Conservation (phyloP, 75 land plant genomes). For the Isoetes taiwanensis region DNA sequence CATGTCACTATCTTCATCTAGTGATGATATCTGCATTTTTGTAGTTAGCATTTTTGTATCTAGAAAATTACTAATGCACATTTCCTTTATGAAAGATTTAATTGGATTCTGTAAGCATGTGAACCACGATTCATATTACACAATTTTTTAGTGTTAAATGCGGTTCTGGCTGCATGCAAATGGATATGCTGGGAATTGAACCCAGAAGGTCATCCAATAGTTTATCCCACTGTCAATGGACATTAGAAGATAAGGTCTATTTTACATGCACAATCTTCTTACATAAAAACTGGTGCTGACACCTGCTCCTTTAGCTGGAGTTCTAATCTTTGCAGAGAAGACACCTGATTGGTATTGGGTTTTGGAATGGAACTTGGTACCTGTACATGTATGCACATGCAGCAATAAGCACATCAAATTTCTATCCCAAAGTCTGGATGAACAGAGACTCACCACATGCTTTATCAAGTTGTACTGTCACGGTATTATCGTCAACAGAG, state of each 20-base stretch:
- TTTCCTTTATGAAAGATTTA: not conserved
- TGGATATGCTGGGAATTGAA: not conserved
- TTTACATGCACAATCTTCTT: not conserved
- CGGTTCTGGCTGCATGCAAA: too few species aligned
- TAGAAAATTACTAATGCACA: not conserved
- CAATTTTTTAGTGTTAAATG: too few species aligned
- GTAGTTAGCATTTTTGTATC: not conserved
- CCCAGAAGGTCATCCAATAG: not conserved
- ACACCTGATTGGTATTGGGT: conserved; percentile 12
- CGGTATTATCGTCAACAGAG: not conserved
- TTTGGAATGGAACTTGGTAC: conserved; percentile 17
- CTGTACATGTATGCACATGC: conserved; percentile 6
- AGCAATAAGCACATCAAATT: not conserved
- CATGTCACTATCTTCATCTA: conserved; percentile 10
- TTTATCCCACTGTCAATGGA: too few species aligned
- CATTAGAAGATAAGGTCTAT: too few species aligned
- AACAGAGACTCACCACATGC: conserved; percentile 2
- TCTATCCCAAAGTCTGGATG: not conserved
- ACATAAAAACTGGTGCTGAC: conserved; percentile 24
- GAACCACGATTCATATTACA: not conserved
- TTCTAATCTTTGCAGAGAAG: conserved; percentile 16
- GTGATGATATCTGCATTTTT: conserved; percentile 15
- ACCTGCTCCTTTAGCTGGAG: conserved; percentile 10
- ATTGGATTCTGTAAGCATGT: not conserved
- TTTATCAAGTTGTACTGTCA: conserved; percentile 3